Evolutionary conservation across 768 basidiomycete species (phyloP).

Genomic region (Auriculariales sp.): DNA sequence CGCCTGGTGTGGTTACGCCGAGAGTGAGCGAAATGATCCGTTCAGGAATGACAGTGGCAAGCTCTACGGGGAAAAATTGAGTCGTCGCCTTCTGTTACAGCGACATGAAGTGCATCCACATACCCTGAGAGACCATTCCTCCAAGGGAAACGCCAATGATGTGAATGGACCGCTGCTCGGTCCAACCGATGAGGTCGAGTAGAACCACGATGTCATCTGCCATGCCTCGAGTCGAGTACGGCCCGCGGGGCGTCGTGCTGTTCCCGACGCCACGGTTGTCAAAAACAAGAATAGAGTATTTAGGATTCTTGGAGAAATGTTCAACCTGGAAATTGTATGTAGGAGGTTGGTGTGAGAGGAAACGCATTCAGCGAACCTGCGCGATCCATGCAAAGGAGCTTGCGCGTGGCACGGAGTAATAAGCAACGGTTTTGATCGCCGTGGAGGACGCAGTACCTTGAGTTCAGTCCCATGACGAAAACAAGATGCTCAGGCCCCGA

Average conservation of each 20-base stretch:
- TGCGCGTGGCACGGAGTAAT: slow-evolving; percentile 16
- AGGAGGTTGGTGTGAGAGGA: not conserved
- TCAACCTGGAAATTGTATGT: slow-evolving; percentile 34
- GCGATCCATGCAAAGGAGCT: slow-evolving; percentile 46
- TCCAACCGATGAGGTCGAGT: slow-evolving; percentile 64
- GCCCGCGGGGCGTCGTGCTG: slow-evolving; percentile 53
- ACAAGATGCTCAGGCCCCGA: slow-evolving; percentile 47
- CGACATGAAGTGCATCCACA: not conserved
- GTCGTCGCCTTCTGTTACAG: not conserved
- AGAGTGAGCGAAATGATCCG: slow-evolving; percentile 55
- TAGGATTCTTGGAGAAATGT: slow-evolving; percentile 33
- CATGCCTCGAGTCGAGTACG: slow-evolving; percentile 67
- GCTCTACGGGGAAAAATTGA: slow-evolving; percentile 28
- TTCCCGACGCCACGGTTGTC: slow-evolving; percentile 79
- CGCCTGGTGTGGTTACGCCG: slow-evolving; percentile 56
- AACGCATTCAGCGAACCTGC: not conserved
- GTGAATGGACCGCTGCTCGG: slow-evolving; percentile 40
- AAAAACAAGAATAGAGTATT: slow-evolving; percentile 56
- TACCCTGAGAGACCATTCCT: slow-evolving; percentile 76
- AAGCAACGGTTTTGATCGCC: not conserved
- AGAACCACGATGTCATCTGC: slow-evolving; percentile 57
- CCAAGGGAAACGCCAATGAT: slow-evolving; percentile 66
- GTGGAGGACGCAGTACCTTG: not conserved
- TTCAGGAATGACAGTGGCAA: slow-evolving; percentile 49
- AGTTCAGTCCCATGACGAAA: slow-evolving; percentile 54